A percentile compares a stretch with the other conserved stretches of the same genome.
Conservation (phyloP, 257 asterid species). For the Galeopsis tetrahit region DNA sequence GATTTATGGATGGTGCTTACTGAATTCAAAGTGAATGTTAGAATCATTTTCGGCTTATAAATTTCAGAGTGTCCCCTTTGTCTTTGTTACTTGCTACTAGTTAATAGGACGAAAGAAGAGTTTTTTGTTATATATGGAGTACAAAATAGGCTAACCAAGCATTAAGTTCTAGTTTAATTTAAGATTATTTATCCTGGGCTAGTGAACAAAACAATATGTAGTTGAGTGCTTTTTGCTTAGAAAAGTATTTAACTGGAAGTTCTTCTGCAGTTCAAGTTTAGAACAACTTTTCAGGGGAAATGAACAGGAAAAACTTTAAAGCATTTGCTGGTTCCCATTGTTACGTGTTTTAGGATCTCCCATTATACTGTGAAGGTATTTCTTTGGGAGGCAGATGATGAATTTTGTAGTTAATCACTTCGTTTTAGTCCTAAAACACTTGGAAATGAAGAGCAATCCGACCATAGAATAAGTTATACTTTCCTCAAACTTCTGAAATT, state of each 20-base stretch:
- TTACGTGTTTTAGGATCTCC: not conserved
- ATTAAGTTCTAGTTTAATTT: not conserved
- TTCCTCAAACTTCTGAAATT: not conserved
- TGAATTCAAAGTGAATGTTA: conserved; percentile 1
- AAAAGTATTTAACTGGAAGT: not conserved
- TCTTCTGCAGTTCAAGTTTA: not conserved
- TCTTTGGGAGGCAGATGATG: not conserved
- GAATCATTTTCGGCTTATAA: not conserved
- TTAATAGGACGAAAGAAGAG: not conserved
- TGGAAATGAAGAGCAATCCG: not conserved
- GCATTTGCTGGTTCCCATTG: not conserved
- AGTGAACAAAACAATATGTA: not conserved
- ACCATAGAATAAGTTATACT: not conserved
- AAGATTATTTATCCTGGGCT: conserved; percentile 12
- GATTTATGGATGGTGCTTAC: not conserved
- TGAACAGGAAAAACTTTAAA: not conserved
- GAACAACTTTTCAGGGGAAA: not conserved
- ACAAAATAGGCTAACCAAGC: not conserved
- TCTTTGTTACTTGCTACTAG: not conserved
- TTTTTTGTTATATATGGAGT: not conserved
- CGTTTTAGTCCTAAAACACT: not conserved
- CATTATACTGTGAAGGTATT: not conserved
- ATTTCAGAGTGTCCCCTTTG: not conserved
- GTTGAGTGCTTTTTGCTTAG: not conserved
- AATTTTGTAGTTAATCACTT: not conserved